Percentiles rank a stretch among this genome's conserved stretches.
These are phyloP conservation scores for Diaporthe helianthi DNA, from an alignment of 2,329 filamentous ascomycete species.

Conservation along the genomic window DNA sequence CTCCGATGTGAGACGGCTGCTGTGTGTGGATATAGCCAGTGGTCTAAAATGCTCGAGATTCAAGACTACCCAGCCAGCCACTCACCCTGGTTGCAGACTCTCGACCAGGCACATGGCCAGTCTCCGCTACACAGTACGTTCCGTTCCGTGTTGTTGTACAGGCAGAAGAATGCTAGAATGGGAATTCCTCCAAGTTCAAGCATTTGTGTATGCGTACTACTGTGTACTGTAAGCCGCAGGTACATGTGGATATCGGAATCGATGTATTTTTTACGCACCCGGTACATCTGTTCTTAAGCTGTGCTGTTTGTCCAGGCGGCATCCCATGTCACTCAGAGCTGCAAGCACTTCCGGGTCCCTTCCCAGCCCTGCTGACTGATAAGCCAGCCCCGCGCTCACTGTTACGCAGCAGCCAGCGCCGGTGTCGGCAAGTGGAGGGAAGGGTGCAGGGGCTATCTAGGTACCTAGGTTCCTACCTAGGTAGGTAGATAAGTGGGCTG, in stretches of 20 bases:
- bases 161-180: not conserved
- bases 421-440: not conserved
- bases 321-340: slow-evolving; percentile 8
- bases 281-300: too few species aligned
- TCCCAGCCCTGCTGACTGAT: slow-evolving; percentile 4
- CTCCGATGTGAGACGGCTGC: not conserved
- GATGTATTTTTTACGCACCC: too few species aligned
- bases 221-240: too few species aligned
- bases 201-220: not conserved
- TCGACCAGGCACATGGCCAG: not conserved
- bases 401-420: slow-evolving; percentile 27
- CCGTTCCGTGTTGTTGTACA: not conserved
- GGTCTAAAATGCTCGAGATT: not conserved
- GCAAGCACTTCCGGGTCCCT: slow-evolving; percentile 27
- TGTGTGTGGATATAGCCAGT: slow-evolving; percentile 8
- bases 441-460: not conserved
- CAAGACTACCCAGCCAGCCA: not conserved
- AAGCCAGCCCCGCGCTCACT: slow-evolving; percentile 30
- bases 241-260: not conserved
- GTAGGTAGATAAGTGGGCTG: too few species aligned
- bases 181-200: not conserved
- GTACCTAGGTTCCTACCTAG: too few species aligned
- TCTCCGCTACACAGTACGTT: not conserved
- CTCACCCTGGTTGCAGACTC: not conserved
- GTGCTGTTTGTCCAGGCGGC: too few species aligned